Base-by-base conservation (phyloP, 306 rosid genomes). In the Castanea sativa region DNA sequence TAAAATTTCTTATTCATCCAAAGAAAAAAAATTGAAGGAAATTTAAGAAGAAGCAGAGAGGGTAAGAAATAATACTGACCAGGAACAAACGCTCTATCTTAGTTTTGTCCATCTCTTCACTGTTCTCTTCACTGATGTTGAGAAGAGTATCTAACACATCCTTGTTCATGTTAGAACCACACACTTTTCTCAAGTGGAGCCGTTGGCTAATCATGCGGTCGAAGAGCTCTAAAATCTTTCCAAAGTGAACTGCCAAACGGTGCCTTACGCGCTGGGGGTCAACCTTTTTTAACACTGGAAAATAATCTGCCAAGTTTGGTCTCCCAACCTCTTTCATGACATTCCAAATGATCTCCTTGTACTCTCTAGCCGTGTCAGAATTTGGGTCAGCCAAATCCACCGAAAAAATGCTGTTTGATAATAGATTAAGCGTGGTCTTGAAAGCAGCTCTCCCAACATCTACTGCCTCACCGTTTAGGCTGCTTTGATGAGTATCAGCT, bases 111-210 rank as follows among this genome's bases (percentile, higher is more conserved):
- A 87, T 75, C 43, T 80, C 84, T 8, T 73, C 74, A 35, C 78
- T 80, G 58, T 83, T 73, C 27, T 77, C 76, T 16, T 82, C 83
- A 12, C 78, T 49, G 18, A 83, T 79, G 21, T 79, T 69, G 33
- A 90, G 85, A 33, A 90, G 90, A 7, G 64, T 73, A 20, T 90
- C 90, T 35, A 90, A 73, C 68, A 86, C 79, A 43, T 86, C 89
- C 13, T 43, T 41, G 9, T 79, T 58, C 4, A n/a, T 59, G 16
- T 49, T 77, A 51, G 35, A 68, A 3, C 25, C 11, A 7, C 52
- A 5, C 6, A 2, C 69, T 68, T 76, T 79, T 27, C 87, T 78
- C 4, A 57, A 6, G 80, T 60, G 45, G 81, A 87, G 15, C 75
- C 93, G 20, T 15, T 81, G 5, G n/a, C n/a, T n/a, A n/a, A n/a